Percentiles rank a stretch among this genome's conserved stretches.
Conservation (phyloP, 345 rosid species). For the Lepidium didymum region DNA sequence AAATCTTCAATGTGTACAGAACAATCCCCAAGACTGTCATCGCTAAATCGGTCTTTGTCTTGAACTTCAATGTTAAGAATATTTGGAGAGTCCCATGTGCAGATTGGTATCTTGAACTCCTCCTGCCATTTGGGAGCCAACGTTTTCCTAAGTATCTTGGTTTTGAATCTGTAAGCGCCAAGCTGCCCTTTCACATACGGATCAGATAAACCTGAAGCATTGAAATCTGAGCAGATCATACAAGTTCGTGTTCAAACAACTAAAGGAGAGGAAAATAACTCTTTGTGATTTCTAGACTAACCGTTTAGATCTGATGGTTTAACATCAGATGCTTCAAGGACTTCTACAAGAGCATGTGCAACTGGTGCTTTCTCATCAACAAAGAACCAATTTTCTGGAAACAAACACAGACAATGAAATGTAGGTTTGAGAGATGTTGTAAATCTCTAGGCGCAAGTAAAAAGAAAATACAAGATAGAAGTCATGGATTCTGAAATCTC, state of each 20-base stretch:
- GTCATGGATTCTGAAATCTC: neutral
- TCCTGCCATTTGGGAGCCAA: slow-evolving; percentile 87
- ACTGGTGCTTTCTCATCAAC: slow-evolving; percentile 75
- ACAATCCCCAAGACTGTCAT: slow-evolving; percentile 73
- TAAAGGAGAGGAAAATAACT: neutral
- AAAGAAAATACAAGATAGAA: neutral
- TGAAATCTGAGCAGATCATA: slow-evolving; percentile 2
- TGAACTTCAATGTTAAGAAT: slow-evolving; percentile 62
- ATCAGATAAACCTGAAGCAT: slow-evolving; percentile 76
- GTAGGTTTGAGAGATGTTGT: neutral
- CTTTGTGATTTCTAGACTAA: slow-evolving; percentile 27
- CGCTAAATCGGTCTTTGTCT: slow-evolving; percentile 78
- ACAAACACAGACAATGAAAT: slow-evolving; percentile 4
- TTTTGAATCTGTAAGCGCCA: slow-evolving; percentile 72
- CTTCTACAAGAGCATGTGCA: slow-evolving; percentile 70
- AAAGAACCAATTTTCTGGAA: slow-evolving; percentile 72
- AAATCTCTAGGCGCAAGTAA: neutral
- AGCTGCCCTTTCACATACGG: slow-evolving; percentile 94
- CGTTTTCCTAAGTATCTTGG: slow-evolving; percentile 59
- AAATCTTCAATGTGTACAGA: slow-evolving; percentile 50
- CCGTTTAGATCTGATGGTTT: slow-evolving; percentile 88
- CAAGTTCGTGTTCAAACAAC: neutral
- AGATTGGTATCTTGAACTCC: slow-evolving; percentile 73
- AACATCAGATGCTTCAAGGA: slow-evolving; percentile 73
- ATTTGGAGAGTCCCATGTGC: slow-evolving; percentile 68